Evolutionary conservation across 2,329 filamentous ascomycete species (phyloP), one percentile per base, ranked within the genome.

Genomic region (Pseudocercospora macadamiae): DNA sequence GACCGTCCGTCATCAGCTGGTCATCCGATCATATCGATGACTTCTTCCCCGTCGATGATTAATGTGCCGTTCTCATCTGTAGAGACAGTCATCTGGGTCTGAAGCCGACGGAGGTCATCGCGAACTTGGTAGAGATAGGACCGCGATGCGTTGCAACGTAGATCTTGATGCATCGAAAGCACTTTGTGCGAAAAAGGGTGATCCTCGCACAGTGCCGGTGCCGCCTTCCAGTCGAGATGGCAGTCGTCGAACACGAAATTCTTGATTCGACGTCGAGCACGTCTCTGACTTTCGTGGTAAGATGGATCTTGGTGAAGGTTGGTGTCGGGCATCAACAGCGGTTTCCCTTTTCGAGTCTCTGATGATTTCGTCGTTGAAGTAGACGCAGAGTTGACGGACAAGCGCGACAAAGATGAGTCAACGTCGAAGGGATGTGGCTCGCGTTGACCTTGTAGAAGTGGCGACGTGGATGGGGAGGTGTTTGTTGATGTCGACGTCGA

Each of bases 21-120:
- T 65, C 65, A 67, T 67, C 63, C 65, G 47, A 67, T 65, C 65
- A 67, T 67, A 51, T 67, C 65, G 52, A 65, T 45, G 21, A 67
- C 44, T 51, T 66, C 60, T 51, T 66, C 64, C 28, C 57, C 64
- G 21, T 64, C 61, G 44, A 65, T 54, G 21, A 57, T 25, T 36
- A 64, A 16, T 21, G 28, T 51, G 36, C 51, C 51, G n/a, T 30
- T 16, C 12, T 57, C 52, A n/a, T 30, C 23, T 2, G 36, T 34
- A 6, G 47, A 42, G 4, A 34, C 19, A n/a, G 26, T 3, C 14
- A 14, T 53, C 16, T 32, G 32, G 34, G 26, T 16, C 12, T 51
- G 21, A 54, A 42, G 54, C 26, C 52, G 51, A 25, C 52, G 56
- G 18, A 62, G 53, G 14, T 54, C 51, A 44, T 64, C 52, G 18